A percentile compares a stretch with the other conserved stretches of the same genome.
Conservation (phyloP, 2,329 filamentous ascomycete species). For the Alternaria tenuissima region DNA sequence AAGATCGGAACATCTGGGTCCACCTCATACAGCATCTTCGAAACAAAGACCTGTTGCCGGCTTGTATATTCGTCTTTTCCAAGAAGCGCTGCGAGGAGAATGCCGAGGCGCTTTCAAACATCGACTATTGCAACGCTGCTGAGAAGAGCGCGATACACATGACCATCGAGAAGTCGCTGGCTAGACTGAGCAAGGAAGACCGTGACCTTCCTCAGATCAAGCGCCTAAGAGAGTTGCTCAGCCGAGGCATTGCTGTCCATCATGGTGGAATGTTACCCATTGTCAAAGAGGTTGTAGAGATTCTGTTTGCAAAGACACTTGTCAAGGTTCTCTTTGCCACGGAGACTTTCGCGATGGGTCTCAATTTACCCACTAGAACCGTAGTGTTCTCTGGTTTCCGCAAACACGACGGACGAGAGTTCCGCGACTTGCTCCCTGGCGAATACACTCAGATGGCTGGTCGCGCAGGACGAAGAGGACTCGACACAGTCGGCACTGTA, state of each 20-base stretch:
- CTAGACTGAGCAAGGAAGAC: constrained; percentile 89
- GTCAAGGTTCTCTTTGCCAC: constrained; percentile 98
- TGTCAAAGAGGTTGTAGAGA: constrained; percentile 97
- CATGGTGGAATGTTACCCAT: constrained; percentile 95
- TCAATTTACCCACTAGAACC: constrained; percentile 93
- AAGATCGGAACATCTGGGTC: constrained; percentile 97
- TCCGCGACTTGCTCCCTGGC: constrained; percentile 88
- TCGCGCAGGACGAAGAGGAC: constrained; percentile 87
- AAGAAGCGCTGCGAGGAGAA: constrained; percentile 98
- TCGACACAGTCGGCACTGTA: constrained; percentile 91
- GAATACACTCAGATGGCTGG: constrained; percentile 99
- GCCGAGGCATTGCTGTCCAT: constrained; percentile 92
- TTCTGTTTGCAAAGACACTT: constrained; percentile 90
- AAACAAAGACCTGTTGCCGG: constrained; percentile 85
- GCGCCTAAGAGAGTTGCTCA: constrained; percentile 82
- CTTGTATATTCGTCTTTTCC: constrained; percentile 98
- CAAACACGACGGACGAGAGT: constrained; percentile 92
- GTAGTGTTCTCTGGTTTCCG: constrained; percentile 97
- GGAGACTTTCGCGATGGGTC: constrained; percentile 97
- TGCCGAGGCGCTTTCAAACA: constrained; percentile 90
- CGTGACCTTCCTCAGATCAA: constrained; percentile 90
- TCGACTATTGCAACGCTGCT: constrained; percentile 90
- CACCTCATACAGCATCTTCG: constrained; percentile 90
- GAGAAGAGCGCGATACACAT: constrained; percentile 98
- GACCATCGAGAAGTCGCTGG: constrained; percentile 94